Evolutionary conservation across 2,329 filamentous ascomycete species (phyloP).

Genomic region (Leptographium procerum): DNA sequence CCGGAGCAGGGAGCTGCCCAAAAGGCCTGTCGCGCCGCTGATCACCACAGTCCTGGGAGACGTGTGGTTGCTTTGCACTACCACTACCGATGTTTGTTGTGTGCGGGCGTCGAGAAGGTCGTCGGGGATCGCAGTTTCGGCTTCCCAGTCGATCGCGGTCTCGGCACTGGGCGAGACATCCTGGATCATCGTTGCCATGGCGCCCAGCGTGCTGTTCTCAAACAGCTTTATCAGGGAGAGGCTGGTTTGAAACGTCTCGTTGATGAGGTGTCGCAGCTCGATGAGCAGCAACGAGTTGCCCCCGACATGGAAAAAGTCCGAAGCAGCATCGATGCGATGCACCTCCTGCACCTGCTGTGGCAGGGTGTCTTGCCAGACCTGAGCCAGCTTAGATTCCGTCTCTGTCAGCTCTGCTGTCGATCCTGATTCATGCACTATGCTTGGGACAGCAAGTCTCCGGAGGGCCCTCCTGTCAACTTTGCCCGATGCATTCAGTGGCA

Average conservation of each 20-base stretch:
- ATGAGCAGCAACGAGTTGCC: constrained; percentile 20
- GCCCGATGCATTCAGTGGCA: neutral
- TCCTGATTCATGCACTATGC: too few species aligned
- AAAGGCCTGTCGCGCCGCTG: constrained; percentile 29
- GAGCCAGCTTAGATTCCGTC: neutral
- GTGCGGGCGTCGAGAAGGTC: too few species aligned
- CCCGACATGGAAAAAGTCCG: constrained; percentile 23
- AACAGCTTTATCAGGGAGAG: constrained; percentile 27
- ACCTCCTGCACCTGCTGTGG: too few species aligned
- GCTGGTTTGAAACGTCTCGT: constrained; percentile 7
- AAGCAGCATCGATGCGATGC: constrained; percentile 2
- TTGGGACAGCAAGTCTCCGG: too few species aligned
- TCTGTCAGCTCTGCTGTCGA: neutral
- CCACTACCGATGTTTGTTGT: too few species aligned
- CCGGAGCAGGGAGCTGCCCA: constrained; percentile 27
- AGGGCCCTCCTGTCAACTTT: neutral
- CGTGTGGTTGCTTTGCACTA: too few species aligned
- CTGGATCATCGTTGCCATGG: constrained; percentile 30
- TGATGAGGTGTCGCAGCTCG: constrained; percentile 24
- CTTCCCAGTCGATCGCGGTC: constrained; percentile 17
- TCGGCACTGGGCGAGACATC: constrained; percentile 13
- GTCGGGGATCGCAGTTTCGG: constrained; percentile 9
- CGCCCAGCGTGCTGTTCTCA: constrained; percentile 22
- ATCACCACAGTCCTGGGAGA: constrained; percentile 18
- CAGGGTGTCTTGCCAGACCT: neutral